Evolutionary conservation across 2,329 filamentous ascomycete genomes (phyloP), one percentile per base, ranked within the genome.

Genomic region (Coniella vitis): DNA sequence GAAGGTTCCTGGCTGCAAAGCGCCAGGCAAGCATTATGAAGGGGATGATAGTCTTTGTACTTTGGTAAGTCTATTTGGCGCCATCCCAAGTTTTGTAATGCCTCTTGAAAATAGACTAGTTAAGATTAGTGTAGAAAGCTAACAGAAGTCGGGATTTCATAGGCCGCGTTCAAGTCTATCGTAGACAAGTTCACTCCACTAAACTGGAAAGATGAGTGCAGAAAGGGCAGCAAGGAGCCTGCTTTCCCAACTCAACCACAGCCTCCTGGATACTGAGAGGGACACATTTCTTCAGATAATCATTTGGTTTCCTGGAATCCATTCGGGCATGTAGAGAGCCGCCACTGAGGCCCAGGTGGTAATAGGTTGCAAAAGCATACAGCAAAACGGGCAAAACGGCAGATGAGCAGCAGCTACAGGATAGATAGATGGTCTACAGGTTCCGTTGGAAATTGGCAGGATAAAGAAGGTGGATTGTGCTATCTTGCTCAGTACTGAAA

Each of bases 21-120:
- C 75, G 9, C 67, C 74, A 0, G 88, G 89, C 7, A 94, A 90
- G 53, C 93, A 98, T 67, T 74, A 95, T 3, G 79, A 87, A 1
- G 89, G 89, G 1, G 87, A 97, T 58, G 84, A 90, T 57, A 87
- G 81, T 21, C 91, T 97, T 61, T 98, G 93, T 68, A 97, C 91
- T 0, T 67, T 98, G 59, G 83, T 87, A 71, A 66, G 79, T 67
- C 10, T 2, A 17, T 14, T 14, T 10, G 31, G 19, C 12, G n/a
- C 38, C 32, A 42, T 34, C 32, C 21, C 17, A 34, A 17, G 16
- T 13, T 16, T 37, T 17, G 43, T 20, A 10, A 37, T 16, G 22
- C 8, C 21, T 9, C 1, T 17, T 25, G 25, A 13, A 13, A n/a
- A 19, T n/a, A n/a, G 7, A 5, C 36, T 38, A 14, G 37, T 22